phyloP scores from a whole-genome alignment of 352 stramenopile genomes.

The Pythium plurisporium region DNA sequence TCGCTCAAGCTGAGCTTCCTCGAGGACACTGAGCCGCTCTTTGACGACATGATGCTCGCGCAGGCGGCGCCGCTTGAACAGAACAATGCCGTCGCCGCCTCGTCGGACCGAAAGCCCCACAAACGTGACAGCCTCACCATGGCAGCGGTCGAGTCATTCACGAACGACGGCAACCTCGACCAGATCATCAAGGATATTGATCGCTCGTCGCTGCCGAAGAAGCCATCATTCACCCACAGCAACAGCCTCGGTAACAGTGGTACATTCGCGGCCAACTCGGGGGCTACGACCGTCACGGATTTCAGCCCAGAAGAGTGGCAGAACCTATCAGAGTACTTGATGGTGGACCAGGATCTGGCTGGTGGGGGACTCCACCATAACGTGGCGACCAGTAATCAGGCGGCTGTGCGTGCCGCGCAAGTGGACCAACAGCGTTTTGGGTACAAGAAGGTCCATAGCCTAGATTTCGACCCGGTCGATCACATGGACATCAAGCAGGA shows the following conservation, averaged over 20 bases:
- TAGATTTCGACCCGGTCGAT: slow-evolving; percentile 63
- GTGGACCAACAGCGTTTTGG: slow-evolving; percentile 17
- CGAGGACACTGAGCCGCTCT: slow-evolving; percentile 62
- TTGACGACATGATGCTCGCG: slow-evolving; percentile 53
- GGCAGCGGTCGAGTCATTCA: slow-evolving; percentile 66
- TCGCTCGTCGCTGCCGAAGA: slow-evolving; percentile 50
- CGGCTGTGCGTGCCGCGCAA: slow-evolving; percentile 1
- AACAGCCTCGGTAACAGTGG: slow-evolving; percentile 27
- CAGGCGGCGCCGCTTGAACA: slow-evolving; percentile 4
- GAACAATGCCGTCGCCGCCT: background rate
- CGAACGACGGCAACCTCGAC: slow-evolving; percentile 67
- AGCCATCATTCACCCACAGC: slow-evolving; percentile 27
- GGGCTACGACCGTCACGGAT: slow-evolving; percentile 43
- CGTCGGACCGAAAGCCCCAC: slow-evolving; percentile 16
- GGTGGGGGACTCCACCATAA: background rate
- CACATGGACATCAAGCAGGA: slow-evolving; percentile 40
- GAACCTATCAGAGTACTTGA: slow-evolving; percentile 68
- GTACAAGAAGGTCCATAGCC: slow-evolving; percentile 74
- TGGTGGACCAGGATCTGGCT: slow-evolving; percentile 44
- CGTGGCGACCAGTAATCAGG: slow-evolving; percentile 1
- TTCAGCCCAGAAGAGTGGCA: slow-evolving; percentile 72
- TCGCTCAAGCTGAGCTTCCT: slow-evolving; percentile 75
- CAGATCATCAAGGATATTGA: slow-evolving; percentile 77
- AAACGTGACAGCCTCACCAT: slow-evolving; percentile 72
- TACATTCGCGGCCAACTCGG: slow-evolving; percentile 30